Evolutionary conservation across 2,329 filamentous ascomycete species (phyloP).

Genomic region (Nemania sp.): DNA sequence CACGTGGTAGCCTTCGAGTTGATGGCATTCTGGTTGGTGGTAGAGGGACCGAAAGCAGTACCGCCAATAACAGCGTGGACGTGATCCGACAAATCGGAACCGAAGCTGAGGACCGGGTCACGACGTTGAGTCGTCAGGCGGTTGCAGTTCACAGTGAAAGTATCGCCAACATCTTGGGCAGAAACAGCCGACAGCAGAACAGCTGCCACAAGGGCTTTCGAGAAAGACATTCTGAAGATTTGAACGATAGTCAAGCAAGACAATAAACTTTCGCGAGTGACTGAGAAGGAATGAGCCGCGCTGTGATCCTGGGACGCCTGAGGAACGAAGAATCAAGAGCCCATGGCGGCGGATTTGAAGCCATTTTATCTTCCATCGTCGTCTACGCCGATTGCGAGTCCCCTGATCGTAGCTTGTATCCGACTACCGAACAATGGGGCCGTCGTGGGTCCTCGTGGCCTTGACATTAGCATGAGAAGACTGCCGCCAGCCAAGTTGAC

Average conservation of each 20-base stretch:
- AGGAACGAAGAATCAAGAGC: background rate
- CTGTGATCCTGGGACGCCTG: conserved; percentile 5
- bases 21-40: conserved; percentile 14
- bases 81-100: conserved; percentile 15
- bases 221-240: conserved; percentile 14
- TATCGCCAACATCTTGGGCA: conserved; percentile 19
- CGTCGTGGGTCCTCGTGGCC: background rate
- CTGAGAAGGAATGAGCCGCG: background rate
- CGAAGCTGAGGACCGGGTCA: conserved; percentile 18
- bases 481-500: background rate
- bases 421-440: background rate
- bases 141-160: conserved; percentile 22
- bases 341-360: background rate
- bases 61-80: conserved; percentile 17
- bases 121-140: conserved; percentile 15
- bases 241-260: background rate
- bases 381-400: background rate
- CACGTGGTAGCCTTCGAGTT: conserved; percentile 19
- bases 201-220: conserved; percentile 12
- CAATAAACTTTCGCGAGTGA: background rate
- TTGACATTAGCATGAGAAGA: background rate
- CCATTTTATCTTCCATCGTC: conserved; percentile 6
- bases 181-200: conserved; percentile 14
- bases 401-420: background rate
- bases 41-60: conserved; percentile 11